phyloP scores from a whole-genome alignment of 805 yeast genomes.

The Starmerella sirachaensis region DNA sequence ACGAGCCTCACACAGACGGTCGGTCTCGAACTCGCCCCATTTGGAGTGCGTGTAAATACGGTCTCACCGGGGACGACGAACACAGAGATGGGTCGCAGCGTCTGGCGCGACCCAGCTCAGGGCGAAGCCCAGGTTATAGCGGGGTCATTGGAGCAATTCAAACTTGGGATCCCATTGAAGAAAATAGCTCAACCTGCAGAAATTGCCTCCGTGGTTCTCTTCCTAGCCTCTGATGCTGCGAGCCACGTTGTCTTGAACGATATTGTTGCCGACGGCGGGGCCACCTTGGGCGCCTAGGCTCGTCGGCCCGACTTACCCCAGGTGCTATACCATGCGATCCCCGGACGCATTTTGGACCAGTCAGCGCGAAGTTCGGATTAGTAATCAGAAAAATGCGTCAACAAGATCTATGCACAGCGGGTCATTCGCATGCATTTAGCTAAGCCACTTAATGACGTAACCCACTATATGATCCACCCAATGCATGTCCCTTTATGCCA shows the following conservation, averaged over 20 bases:
- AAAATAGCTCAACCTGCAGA: slow-evolving; percentile 13
- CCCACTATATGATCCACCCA: no score
- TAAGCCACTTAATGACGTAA: no score
- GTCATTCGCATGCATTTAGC: no score
- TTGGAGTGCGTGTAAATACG: slow-evolving; percentile 14
- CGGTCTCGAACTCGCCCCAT: slow-evolving; percentile 13
- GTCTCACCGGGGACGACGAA: slow-evolving; percentile 17
- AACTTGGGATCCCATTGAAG: slow-evolving; percentile 15
- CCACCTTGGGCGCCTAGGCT: slow-evolving; percentile 14
- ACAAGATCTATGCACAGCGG: no score
- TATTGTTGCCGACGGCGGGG: slow-evolving; percentile 18
- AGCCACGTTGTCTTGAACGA: slow-evolving; percentile 14
- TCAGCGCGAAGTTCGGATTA: no score
- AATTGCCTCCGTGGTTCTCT: slow-evolving; percentile 8
- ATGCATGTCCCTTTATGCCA: no score
- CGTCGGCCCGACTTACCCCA: no score
- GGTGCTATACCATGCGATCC: no score
- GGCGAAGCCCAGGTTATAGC: slow-evolving; percentile 5
- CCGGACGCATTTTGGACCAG: no score
- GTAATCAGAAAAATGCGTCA: no score
- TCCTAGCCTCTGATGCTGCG: slow-evolving; percentile 16
- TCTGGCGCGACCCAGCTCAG: slow-evolving; percentile 6
- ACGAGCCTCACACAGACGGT: slow-evolving; percentile 11
- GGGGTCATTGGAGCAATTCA: slow-evolving; percentile 15
- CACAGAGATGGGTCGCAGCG: slow-evolving; percentile 13